A percentile compares a stretch with the other conserved stretches of the same genome.
These are phyloP conservation scores for Neoascochyta sp. DNA, from an alignment of 2,329 filamentous ascomycete species.

Conservation along the genomic window DNA sequence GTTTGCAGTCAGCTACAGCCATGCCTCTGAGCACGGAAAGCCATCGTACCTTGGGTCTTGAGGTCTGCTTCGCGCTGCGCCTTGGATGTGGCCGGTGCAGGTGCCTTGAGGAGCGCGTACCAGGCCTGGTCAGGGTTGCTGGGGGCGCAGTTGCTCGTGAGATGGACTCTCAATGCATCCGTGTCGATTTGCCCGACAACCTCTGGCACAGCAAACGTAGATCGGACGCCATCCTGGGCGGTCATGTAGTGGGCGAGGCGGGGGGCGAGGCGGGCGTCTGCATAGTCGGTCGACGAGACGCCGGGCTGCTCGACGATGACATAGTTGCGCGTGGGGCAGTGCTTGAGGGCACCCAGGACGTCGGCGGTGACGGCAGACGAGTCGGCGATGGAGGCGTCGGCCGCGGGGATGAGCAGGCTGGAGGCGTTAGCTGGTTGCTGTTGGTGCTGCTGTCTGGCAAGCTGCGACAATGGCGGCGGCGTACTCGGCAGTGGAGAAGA, in stretches of 20 bases:
- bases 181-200: conserved; percentile 50
- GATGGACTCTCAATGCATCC: conserved; percentile 39
- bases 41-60: conserved; percentile 15
- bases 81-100: conserved; percentile 7
- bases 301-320: conserved; percentile 74
- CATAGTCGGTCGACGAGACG: conserved; percentile 66
- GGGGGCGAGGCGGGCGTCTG: conserved; percentile 49
- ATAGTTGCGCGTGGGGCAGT: conserved; percentile 73
- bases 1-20: too few species aligned
- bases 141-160: conserved; percentile 50
- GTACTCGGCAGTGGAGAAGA: conserved; percentile 82
- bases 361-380: conserved; percentile 43
- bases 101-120: conserved; percentile 6
- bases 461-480: conserved; percentile 35
- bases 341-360: conserved; percentile 50
- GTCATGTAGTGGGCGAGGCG: conserved; percentile 53
- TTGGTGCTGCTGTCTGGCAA: too few species aligned
- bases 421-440: conserved; percentile 21
- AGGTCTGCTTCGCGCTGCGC: conserved; percentile 8
- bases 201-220: conserved; percentile 51
- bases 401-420: conserved; percentile 28
- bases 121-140: conserved; percentile 12
- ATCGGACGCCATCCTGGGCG: conserved; percentile 52
- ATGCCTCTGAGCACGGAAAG: too few species aligned
- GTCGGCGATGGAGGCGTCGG: conserved; percentile 39